These are phyloP conservation scores for Scytalidium sp. DNA, from an alignment of 2,329 filamentous ascomycete species.

Conservation along the genomic window DNA sequence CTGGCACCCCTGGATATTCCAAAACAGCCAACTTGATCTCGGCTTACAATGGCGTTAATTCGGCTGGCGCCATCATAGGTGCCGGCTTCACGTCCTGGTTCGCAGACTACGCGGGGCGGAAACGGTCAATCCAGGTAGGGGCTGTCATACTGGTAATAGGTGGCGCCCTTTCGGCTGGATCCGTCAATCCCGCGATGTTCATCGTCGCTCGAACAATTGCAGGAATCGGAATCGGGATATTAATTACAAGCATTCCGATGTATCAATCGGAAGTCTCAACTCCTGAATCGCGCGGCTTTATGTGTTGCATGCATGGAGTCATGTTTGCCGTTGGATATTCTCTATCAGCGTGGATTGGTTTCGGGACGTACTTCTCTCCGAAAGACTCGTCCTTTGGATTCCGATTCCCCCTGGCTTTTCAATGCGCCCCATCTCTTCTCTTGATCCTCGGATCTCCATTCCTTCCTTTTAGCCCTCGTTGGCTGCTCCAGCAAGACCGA, in stretches of 20 bases:
- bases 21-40: constrained; percentile 40
- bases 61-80: constrained; percentile 32
- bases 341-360: background rate
- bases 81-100: constrained; percentile 29
- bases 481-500: constrained; percentile 56
- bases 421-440: constrained; percentile 54
- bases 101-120: constrained; percentile 27
- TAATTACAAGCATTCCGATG: constrained; percentile 65
- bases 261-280: constrained; percentile 55
- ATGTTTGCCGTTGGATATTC: constrained; percentile 22
- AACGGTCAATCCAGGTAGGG: constrained; percentile 25
- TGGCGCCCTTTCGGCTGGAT: constrained; percentile 27
- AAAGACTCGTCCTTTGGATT: constrained; percentile 23
- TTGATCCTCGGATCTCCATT: constrained; percentile 50
- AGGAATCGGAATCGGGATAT: constrained; percentile 61
- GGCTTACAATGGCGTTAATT: constrained; percentile 41
- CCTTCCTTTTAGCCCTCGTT: constrained; percentile 54
- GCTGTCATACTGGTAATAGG: constrained; percentile 24
- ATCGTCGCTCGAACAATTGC: constrained; percentile 56
- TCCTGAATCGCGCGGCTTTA: constrained; percentile 17
- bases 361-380: constrained; percentile 1
- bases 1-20: constrained; percentile 15
- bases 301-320: constrained; percentile 20
- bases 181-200: constrained; percentile 34
- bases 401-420: constrained; percentile 44